Evolutionary conservation across 768 basidiomycete species (phyloP).

Genomic region (Lactifluus volemus): DNA sequence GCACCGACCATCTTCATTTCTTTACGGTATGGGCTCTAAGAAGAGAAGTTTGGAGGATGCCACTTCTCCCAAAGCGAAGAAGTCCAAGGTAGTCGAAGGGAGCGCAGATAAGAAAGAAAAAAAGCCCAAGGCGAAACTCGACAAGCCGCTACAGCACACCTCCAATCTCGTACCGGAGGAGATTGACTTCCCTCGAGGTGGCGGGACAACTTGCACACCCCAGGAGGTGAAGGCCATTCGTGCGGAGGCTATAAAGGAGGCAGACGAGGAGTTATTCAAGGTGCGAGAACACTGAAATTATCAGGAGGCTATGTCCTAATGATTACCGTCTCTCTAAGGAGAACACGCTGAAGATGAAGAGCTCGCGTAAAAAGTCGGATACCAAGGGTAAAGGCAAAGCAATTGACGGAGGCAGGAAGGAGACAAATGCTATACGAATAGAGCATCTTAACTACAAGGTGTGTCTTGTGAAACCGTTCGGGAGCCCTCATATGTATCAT

Average conservation of each 20-base stretch:
- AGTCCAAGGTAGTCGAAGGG: conserved; percentile 36
- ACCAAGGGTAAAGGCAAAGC: conserved; percentile 26
- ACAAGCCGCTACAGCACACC: conserved; percentile 26
- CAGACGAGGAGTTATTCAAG: conserved; percentile 69
- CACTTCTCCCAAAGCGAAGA: conserved; percentile 49
- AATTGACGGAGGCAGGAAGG: conserved; percentile 35
- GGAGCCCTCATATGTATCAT: background rate
- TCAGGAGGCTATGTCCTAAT: background rate
- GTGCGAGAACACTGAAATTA: conserved; percentile 31
- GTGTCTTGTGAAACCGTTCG: conserved; percentile 7
- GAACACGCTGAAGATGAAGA: conserved; percentile 31
- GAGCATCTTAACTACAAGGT: conserved; percentile 96
- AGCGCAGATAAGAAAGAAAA: conserved; percentile 23
- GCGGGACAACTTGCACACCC: conserved; percentile 82
- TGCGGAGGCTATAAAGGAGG: conserved; percentile 79
- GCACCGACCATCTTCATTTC: background rate
- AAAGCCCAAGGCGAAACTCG: conserved; percentile 22
- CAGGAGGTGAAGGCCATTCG: conserved; percentile 81
- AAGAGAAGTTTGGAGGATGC: conserved; percentile 58
- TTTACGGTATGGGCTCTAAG: conserved; percentile 34
- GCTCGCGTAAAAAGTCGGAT: conserved; percentile 44
- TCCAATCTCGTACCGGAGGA: conserved; percentile 52
- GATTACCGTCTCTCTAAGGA: conserved; percentile 10
- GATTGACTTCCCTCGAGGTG: conserved; percentile 92
- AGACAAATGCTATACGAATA: conserved; percentile 51